Evolutionary conservation across 2,329 filamentous ascomycete species (phyloP), one percentile per base, ranked within the genome.

Genomic region (Diaporthe sp.): DNA sequence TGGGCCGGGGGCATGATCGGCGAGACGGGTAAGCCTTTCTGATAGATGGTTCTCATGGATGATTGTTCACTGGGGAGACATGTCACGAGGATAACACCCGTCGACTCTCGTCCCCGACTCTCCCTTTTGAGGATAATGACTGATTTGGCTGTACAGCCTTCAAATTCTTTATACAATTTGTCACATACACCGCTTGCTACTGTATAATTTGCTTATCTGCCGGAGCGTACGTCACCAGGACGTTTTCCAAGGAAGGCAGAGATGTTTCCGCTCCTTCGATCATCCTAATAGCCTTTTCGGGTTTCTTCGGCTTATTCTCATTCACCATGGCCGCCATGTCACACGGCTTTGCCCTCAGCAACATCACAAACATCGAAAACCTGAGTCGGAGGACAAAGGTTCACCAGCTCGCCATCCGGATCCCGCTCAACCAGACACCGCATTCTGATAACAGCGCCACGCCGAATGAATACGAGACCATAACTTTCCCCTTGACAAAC

Each of bases 1-100:
- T 98, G 93, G 94, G 96, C 97, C n/a, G 96, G 96, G 5, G 97
- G 96, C 30, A 94, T 98, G 77, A 92, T 99, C 13, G 93, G 92
- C 0, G 96, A 98, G 81, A 95, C 91, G 2, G 91, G 89, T 91
- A 79, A 81, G 89, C 82, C 17, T 12, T 19, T 17, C 8, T 19
- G n/a, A 13, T 27, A 12, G 37, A 22, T 51, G 10, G 5, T 13
- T 27, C 2, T 7, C 17, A 4, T 35, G 39, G 27, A 15, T 50
- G 27, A 15, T 50, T 4, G 10, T 50, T 19, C 44, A 19, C 8
- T 30, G 17, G n/a, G 42, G 5, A 8, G 0, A 42, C 50, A 25
- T 70, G 51, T 22, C 51, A 19, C 25, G 5, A n/a, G 59, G 17
- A n/a, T 39, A 1, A 44, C 47, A 17, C 59, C 39, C 17, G 4